Percentiles rank a stretch among this genome's conserved stretches.
Evolutionary conservation across 768 basidiomycete genomes (phyloP).

Genomic region (Vararia minispora): DNA sequence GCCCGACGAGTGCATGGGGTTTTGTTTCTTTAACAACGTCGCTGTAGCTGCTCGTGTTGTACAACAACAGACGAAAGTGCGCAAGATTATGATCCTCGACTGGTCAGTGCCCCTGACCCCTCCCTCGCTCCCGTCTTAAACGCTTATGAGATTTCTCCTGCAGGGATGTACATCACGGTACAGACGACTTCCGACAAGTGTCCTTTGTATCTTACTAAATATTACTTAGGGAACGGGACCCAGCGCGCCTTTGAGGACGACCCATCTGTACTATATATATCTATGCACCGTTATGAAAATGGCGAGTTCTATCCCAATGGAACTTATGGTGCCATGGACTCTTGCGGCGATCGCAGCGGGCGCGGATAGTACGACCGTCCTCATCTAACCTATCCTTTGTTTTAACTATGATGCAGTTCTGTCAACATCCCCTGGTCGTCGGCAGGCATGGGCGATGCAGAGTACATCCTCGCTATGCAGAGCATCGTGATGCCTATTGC

Average conservation of each 20-base stretch:
- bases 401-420: conserved; percentile 38
- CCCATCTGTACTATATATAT: conserved; percentile 84
- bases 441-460: conserved; percentile 83
- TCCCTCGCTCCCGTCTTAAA: conserved; percentile 1
- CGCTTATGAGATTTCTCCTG: background rate
- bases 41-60: conserved; percentile 84
- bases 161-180: conserved; percentile 96
- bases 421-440: conserved; percentile 96
- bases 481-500: conserved; percentile 95
- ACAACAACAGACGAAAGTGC: conserved; percentile 55
- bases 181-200: conserved; percentile 7
- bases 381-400: conserved; percentile 3
- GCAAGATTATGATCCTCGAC: conserved; percentile 85
- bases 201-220: background rate
- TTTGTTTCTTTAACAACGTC: conserved; percentile 99
- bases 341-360: conserved; percentile 76
- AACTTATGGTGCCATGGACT: conserved; percentile 77
- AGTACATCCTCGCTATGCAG: conserved; percentile 95
- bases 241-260: conserved; percentile 95
- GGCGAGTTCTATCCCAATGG: conserved; percentile 91
- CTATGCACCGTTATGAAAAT: conserved; percentile 88
- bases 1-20: conserved; percentile 97
- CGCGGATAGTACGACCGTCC: conserved; percentile 63
- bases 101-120: conserved; percentile 51
- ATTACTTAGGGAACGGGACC: conserved; percentile 80